A percentile compares a stretch with the other conserved stretches of the same genome.
phyloP scores from a whole-genome alignment of 2,329 filamentous ascomycete genomes.

The Cladosporium sp. region DNA sequence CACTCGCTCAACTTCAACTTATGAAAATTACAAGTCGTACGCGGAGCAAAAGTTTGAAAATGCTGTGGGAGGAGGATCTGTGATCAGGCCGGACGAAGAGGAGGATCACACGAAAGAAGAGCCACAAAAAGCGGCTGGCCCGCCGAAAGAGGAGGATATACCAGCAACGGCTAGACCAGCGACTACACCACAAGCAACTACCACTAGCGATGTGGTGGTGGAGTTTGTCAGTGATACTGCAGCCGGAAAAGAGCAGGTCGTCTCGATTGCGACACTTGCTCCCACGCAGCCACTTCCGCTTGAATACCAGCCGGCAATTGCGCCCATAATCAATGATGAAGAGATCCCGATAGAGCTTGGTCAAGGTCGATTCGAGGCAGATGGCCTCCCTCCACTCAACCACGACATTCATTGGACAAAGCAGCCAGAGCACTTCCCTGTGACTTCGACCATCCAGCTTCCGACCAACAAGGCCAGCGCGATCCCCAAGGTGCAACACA shows the following conservation, averaged over 20 bases:
- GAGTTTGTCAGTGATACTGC: background rate
- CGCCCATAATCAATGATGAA: background rate
- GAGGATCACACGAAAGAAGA: background rate
- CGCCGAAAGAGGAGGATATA: background rate
- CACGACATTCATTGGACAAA: slow-evolving; percentile 65
- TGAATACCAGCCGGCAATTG: slow-evolving; percentile 1
- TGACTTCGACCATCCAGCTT: slow-evolving; percentile 70
- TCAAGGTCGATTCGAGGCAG: slow-evolving; percentile 3
- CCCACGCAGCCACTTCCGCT: slow-evolving; percentile 4
- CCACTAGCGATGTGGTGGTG: background rate
- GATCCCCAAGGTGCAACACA: slow-evolving; percentile 73
- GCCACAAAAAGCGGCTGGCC: slow-evolving; percentile 7
- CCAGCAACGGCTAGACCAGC: background rate
- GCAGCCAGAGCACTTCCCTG: slow-evolving; percentile 63
- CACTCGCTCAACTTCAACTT: slow-evolving; percentile 15
- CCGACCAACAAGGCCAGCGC: slow-evolving; percentile 66
- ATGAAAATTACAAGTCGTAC: slow-evolving; percentile 10
- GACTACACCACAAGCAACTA: background rate
- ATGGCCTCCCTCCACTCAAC: slow-evolving; percentile 14
- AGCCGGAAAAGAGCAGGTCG: background rate
- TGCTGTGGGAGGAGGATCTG: slow-evolving; percentile 9
- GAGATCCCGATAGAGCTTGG: slow-evolving; percentile 10
- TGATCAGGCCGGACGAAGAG: slow-evolving; percentile 2
- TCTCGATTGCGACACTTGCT: background rate
- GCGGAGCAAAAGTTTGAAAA: slow-evolving; percentile 12